Conservation (phyloP, 495 filamentous ascomycete genomes). For the Lindgomyces ingoldianus region DNA sequence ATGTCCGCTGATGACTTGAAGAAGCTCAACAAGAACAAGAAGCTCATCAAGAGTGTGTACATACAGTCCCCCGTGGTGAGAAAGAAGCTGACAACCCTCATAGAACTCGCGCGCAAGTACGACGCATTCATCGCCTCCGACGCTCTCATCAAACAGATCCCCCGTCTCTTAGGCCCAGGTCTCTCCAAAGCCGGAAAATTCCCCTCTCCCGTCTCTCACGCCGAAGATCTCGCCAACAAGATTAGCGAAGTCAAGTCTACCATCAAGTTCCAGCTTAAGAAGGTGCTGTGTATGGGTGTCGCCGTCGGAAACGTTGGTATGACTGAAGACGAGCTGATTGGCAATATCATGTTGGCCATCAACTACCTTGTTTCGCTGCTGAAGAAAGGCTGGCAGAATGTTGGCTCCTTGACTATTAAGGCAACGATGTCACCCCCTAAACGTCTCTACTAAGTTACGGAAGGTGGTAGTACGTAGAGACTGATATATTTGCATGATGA, state of each 20-base stretch:
- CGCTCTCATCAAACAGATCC: conserved; percentile 97
- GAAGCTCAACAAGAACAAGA: conserved; percentile 99
- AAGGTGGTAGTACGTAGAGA: too few relatives aligned
- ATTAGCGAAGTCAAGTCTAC: conserved; percentile 99
- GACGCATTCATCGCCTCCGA: conserved; percentile 98
- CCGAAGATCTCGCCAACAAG: conserved; percentile 88
- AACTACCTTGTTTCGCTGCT: conserved; percentile 98
- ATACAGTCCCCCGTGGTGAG: not conserved
- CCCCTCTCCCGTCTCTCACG: conserved; percentile 95
- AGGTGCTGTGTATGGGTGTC: conserved; percentile 99
- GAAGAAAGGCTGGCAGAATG: conserved; percentile 99
- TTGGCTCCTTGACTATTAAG: conserved; percentile 98
- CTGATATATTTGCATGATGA: not conserved
- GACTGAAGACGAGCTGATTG: conserved; percentile 91
- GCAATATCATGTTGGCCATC: conserved; percentile 97
- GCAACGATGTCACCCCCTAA: conserved; percentile 97
- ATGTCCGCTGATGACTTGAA: conserved; percentile 98
- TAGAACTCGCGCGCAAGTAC: conserved; percentile 95
- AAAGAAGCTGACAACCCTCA: not conserved
- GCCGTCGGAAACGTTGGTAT: conserved; percentile 98
- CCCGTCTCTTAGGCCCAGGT: conserved; percentile 84
- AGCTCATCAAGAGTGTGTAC: conserved; percentile 86
- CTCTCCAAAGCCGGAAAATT: conserved; percentile 84
- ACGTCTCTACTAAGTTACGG: conserved; percentile 85
- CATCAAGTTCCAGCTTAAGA: conserved; percentile 99